These are phyloP conservation scores for Pichia californica DNA, from an alignment of 805 yeast genomes.

Conservation along the genomic window DNA sequence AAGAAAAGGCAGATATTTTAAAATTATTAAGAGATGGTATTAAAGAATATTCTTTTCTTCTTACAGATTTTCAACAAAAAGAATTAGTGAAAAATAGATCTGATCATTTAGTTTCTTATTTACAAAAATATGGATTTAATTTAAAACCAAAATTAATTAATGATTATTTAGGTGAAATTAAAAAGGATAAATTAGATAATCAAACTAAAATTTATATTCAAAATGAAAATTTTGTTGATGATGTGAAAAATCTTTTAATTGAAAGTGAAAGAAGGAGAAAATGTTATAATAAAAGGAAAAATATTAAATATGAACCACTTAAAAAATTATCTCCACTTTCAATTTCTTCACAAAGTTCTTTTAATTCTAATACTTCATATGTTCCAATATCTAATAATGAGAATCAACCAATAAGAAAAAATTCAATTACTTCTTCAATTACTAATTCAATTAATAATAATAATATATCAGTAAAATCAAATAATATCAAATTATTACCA, in stretches of 20 bases:
- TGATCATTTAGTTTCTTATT: constrained; percentile 21
- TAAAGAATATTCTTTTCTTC: constrained; percentile 17
- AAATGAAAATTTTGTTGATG: constrained; percentile 7
- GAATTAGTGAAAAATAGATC: constrained; percentile 15
- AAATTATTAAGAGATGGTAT: constrained; percentile 20
- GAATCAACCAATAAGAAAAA: too few relatives aligned
- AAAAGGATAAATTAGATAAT: constrained; percentile 18
- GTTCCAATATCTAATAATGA: too few relatives aligned
- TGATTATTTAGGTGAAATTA: constrained; percentile 20
- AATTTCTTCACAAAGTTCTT: not conserved
- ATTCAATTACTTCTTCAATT: too few relatives aligned
- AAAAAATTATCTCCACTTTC: not conserved
- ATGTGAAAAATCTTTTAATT: constrained; percentile 17
- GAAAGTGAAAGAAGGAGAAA: constrained; percentile 25
- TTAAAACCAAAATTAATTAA: constrained; percentile 22
- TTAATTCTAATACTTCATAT: too few relatives aligned
- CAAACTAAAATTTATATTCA: constrained; percentile 13
- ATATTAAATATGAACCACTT: not conserved
- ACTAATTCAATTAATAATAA: not conserved
- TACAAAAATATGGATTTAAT: constrained; percentile 14
- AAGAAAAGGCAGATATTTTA: constrained; percentile 6
- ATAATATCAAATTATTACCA: not conserved
- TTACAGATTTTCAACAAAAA: constrained; percentile 15
- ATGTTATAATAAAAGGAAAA: constrained; percentile 22
- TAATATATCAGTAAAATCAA: constrained; percentile 1